phyloP scores from a whole-genome alignment of 2,329 filamentous ascomycete genomes.

The Ascochyta rabiei region DNA sequence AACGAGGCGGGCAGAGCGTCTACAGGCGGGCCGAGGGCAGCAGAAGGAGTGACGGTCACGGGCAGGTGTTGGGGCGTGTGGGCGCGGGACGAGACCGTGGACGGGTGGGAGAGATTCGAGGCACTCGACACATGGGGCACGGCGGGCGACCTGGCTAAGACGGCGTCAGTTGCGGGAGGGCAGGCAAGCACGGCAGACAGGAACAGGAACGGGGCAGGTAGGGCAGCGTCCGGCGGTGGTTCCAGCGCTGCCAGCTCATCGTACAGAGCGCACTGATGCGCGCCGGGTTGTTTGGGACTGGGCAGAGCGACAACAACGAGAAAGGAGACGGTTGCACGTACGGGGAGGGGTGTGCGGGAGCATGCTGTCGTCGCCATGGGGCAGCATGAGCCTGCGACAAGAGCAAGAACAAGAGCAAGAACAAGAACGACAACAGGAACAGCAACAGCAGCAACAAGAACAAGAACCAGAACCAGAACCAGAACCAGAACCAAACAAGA shows the following conservation, averaged over 20 bases:
- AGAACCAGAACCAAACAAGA: no score
- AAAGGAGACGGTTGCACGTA: constrained; percentile 54
- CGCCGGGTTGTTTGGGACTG: constrained; percentile 31
- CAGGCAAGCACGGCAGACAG: neutral
- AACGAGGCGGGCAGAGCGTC: constrained; percentile 52
- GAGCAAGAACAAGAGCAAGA: neutral
- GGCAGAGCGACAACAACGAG: constrained; percentile 5
- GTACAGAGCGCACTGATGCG: constrained; percentile 46
- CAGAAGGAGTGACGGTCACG: constrained; percentile 59
- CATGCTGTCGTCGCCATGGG: constrained; percentile 41
- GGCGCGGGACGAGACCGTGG: constrained; percentile 59
- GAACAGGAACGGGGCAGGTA: neutral
- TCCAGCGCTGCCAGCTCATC: constrained; percentile 47
- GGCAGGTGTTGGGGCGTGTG: constrained; percentile 53
- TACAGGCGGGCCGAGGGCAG: constrained; percentile 57
- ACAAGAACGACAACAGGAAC: neutral
- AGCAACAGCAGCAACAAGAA: neutral
- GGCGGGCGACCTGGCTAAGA: constrained; percentile 59
- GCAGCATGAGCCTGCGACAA: constrained; percentile 9
- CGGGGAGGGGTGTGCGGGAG: constrained; percentile 56
- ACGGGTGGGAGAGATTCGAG: neutral
- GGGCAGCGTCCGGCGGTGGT: constrained; percentile 3
- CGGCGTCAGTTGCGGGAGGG: constrained; percentile 24
- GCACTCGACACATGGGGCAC: constrained; percentile 34
- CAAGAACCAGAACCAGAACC: neutral